Evolutionary conservation across 2,329 filamentous ascomycete genomes (phyloP).

Genomic region (Scedosporium apiospermum): DNA sequence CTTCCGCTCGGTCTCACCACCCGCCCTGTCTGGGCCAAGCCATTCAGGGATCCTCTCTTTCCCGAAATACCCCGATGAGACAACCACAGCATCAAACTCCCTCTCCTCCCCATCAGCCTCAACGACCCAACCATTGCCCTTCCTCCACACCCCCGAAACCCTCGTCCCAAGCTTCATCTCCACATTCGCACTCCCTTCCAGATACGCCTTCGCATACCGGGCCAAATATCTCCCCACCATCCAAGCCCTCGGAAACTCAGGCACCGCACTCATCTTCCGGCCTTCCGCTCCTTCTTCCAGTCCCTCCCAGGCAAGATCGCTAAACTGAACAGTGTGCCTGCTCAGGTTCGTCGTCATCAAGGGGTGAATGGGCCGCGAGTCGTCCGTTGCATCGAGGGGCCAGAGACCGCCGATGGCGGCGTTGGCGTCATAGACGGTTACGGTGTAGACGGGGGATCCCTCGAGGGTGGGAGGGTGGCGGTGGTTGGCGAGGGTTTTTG

Average conservation of each 20-base stretch:
- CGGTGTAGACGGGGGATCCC: constrained; percentile 39
- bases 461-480: background rate
- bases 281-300: background rate
- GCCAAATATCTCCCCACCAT: constrained; percentile 66
- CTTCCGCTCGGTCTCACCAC: constrained; percentile 17
- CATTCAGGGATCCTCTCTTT: constrained; percentile 21
- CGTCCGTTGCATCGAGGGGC: constrained; percentile 45
- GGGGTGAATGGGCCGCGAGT: constrained; percentile 48
- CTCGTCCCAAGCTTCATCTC: constrained; percentile 39
- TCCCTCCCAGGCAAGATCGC: constrained; percentile 60
- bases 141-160: constrained; percentile 30
- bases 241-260: constrained; percentile 67
- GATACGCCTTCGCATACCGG: constrained; percentile 51
- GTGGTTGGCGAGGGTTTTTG: constrained; percentile 1
- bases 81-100: constrained; percentile 62
- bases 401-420: constrained; percentile 67
- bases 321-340: constrained; percentile 63
- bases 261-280: constrained; percentile 19
- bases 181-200: constrained; percentile 26
- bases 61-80: constrained; percentile 71
- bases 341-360: constrained; percentile 68
- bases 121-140: constrained; percentile 31
- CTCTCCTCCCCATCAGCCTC: constrained; percentile 22
- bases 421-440: constrained; percentile 62
- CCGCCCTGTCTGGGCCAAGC: constrained; percentile 12